Evolutionary conservation across 192 early-diverging fungal species (phyloP), one percentile per base, ranked within the genome.

Genomic region (Coemansia sp.): DNA sequence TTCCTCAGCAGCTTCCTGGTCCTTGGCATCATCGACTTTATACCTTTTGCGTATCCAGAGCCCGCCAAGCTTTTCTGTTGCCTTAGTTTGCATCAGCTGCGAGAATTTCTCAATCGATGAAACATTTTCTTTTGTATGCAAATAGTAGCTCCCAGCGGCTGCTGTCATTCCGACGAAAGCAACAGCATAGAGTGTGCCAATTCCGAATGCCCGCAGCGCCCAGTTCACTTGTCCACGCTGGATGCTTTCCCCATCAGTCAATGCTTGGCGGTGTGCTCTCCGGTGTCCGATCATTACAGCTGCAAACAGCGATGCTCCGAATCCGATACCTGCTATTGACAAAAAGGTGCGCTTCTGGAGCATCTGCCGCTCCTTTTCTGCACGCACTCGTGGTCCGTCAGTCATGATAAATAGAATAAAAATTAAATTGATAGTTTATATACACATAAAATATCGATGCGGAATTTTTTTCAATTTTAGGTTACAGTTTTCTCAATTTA

Each of bases 171-270:
- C 78, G 29, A 72, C 72, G n/a, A 72, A 35, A 4, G 66, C 59
- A 7, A 81, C 23, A 1, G 78, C 78, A 29, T 81, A 81, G 2
- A 81, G 66, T 15, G 78, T 81, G 16, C 78, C 78, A 6, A 81
- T 23, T 0, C 72, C 78, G 48, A 81, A 72, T 7, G 78, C 78
- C 10, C 64, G 52, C 12, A 71, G 45, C 12, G 70, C 72, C 69
- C 68, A 72, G 56, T 57, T 61, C 16, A 67, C 66, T 26, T 74
- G 64, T 57, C 48, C 60, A 30, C 30, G 55, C 6, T 70, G 26
- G 33, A 74, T 79, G 21, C 37, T 35, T 33, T 66, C 68, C 42
- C 72, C 69, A 2, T 69, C 66, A 2, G 49, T 29, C 0, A 56
- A 16, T 2, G 78, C 78, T 21, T 55, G 29, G 18, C 55, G 40